Base-by-base conservation (phyloP, 2,329 filamentous ascomycete genomes). In the Thelonectria discophora region DNA sequence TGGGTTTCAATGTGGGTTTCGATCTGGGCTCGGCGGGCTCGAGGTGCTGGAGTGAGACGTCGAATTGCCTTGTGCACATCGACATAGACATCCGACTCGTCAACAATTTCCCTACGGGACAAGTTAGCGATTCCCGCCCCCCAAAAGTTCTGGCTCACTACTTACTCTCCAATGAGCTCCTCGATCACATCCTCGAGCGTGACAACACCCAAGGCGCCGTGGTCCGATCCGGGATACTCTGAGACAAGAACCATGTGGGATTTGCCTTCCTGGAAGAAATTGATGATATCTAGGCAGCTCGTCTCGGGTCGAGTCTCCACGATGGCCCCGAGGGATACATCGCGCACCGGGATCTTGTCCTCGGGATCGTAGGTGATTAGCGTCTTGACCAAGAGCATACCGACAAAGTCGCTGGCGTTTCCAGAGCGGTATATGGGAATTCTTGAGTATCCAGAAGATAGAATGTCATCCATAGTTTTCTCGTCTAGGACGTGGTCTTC, bases 231-330 rank as follows among this genome's bases (percentile, higher is more conserved):
- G 1, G 95, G 95, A 32, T 79, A 84, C 72, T 97, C 92, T 0
- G 94, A 97, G 9, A 98, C 95, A 27, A 99, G 82, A 0, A 98
- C 94, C 94, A 99, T 97, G 77, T 99, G 95, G 1, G 94, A 97
- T 77, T 99, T 99, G 71, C 95, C 95, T 81, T 99, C 95, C 77
- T 99, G 95, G 81, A 99, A 99, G 78, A 97, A 99, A 80, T 99
- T 99, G 79, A 99, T 93, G 72, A 99, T 98, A 76, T 99, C 95
- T 58, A 99, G 80, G 75, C 95, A 99, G 80, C 94, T 97, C 0
- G 95, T 99, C 74, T 97, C 93, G 0, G 95, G 93, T 10, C 92
- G 88, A 0, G 95, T 99, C 77, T 99, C 95, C 1, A 96, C 95
- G 7, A 99, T 86, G 0, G 95, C 97, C 13, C 95, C 95, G 52